These are phyloP conservation scores for Aurinia saxatilis DNA, from an alignment of 345 rosid species.

Conservation along the genomic window DNA sequence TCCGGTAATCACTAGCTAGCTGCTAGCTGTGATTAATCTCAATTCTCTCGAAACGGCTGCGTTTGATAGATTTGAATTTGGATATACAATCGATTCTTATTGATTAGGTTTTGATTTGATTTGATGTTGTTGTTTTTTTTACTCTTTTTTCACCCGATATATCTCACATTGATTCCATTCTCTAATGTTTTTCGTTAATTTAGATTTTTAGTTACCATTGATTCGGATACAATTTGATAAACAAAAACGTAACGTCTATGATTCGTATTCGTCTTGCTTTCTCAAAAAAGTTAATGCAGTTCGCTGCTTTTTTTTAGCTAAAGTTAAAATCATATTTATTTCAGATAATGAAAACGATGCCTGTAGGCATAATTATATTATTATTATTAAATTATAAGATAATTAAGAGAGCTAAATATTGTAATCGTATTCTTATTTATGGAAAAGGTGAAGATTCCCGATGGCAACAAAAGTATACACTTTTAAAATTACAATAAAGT, in stretches of 20 bases:
- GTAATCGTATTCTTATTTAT: neutral
- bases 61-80: neutral
- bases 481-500: no score
- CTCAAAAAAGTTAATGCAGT: neutral
- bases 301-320: constrained; percentile 8
- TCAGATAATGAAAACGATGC: neutral
- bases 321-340: neutral
- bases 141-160: neutral
- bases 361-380: neutral
- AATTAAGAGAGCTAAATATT: neutral
- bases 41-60: neutral
- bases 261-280: constrained; percentile 12
- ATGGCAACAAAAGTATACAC: neutral
- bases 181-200: neutral
- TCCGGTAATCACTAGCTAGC: constrained; percentile 3
- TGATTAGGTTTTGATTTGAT: neutral
- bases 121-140: neutral
- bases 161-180: neutral
- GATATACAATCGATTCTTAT: neutral
- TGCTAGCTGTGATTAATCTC: neutral
- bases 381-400: neutral
- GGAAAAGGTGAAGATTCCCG: neutral
- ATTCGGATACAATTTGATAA: neutral
- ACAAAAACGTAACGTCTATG: neutral
- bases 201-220: no score